A percentile compares a stretch with the other conserved stretches of the same genome.
Conservation (phyloP, 148 eudicot species). For the Rhododendron mucronatum region DNA sequence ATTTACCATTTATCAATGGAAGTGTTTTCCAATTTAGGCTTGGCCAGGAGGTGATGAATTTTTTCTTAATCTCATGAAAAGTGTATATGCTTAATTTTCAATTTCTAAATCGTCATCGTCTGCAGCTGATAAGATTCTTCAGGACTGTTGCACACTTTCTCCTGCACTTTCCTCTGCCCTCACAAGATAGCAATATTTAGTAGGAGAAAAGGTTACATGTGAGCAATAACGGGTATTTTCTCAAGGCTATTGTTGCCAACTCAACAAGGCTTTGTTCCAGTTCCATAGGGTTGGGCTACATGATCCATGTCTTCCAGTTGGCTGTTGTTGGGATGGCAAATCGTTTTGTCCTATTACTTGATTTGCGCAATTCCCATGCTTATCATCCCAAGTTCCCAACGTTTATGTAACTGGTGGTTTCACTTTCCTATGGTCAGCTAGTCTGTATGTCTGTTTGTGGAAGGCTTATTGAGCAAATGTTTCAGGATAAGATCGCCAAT, state of each 20-base stretch:
- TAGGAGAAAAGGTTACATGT: not conserved
- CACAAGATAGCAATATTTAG: not conserved
- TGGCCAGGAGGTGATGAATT: not conserved
- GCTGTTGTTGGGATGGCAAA: not conserved
- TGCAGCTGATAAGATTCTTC: not conserved
- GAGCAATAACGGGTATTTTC: not conserved
- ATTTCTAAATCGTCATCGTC: not conserved
- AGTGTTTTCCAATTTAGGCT: not conserved
- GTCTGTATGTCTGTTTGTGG: slow-evolving; percentile 1
- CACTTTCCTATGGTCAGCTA: not conserved
- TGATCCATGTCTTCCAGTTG: not conserved
- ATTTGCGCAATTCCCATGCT: not conserved
- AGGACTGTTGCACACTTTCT: not conserved
- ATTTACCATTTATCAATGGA: not conserved
- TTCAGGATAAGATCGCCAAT: not conserved
- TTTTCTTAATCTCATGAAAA: not conserved
- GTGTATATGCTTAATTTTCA: not conserved
- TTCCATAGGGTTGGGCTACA: not conserved
- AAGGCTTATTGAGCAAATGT: not conserved
- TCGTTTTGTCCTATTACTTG: not conserved
- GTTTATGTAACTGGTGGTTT: not conserved
- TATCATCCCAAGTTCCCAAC: not conserved
- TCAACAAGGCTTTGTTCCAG: not conserved
- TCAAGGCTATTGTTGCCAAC: not conserved
- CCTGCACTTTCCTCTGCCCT: not conserved